phyloP scores from a whole-genome alignment of 257 asterid genomes.

The Capsicum rhomboideum region DNA sequence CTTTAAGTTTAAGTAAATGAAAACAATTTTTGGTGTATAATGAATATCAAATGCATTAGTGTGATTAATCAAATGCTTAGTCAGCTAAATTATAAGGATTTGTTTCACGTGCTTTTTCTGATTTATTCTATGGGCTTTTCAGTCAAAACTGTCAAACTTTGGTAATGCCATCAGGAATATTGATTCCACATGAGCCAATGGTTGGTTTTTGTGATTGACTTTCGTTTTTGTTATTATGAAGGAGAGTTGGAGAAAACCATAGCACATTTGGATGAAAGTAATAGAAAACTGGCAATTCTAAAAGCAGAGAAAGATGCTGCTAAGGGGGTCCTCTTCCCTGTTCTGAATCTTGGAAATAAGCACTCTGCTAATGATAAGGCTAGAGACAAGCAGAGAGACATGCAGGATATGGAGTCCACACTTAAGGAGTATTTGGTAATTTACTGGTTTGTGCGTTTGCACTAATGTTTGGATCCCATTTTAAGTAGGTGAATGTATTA shows the following conservation, averaged over 20 bases:
- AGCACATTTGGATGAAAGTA: constrained; percentile 73
- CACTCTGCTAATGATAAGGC: constrained; percentile 43
- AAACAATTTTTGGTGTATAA: too few species aligned
- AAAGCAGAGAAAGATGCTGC: constrained; percentile 63
- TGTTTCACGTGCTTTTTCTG: background rate
- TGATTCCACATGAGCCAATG: background rate
- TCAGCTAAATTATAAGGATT: background rate
- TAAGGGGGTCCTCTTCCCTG: constrained; percentile 45
- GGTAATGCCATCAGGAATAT: background rate
- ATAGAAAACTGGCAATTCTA: constrained; percentile 55
- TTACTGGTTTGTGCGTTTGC: constrained; percentile 7
- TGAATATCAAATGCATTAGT: background rate
- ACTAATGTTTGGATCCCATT: constrained; percentile 11
- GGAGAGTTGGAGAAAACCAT: constrained; percentile 71
- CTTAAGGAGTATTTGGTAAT: constrained; percentile 75
- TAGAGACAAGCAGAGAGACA: constrained; percentile 58
- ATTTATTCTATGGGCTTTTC: background rate
- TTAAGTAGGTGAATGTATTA: constrained; percentile 1
- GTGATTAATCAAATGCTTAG: background rate
- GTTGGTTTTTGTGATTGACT: background rate
- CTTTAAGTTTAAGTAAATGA: background rate
- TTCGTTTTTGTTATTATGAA: constrained; percentile 22
- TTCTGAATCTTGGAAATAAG: constrained; percentile 47
- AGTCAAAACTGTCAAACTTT: background rate
- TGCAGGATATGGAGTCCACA: constrained; percentile 72